A percentile compares a stretch with the other conserved stretches of the same genome.
These are phyloP conservation scores for Cordyceps cicadae DNA, from an alignment of 2,329 filamentous ascomycete species.

Conservation along the genomic window DNA sequence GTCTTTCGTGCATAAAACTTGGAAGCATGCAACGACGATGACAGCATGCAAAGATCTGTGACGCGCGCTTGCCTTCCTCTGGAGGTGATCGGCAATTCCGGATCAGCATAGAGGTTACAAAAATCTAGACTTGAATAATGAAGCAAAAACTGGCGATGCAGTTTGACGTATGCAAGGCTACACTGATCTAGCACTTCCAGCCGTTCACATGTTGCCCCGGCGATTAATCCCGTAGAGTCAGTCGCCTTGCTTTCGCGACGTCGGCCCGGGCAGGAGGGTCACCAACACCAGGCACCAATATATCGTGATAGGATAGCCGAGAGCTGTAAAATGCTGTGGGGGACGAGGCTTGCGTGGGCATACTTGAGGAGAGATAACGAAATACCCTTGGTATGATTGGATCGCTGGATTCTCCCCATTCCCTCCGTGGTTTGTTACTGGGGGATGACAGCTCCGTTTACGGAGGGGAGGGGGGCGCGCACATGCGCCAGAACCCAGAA, in stretches of 20 bases:
- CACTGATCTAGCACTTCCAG: neutral
- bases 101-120: neutral
- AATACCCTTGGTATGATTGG: neutral
- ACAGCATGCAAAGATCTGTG: neutral
- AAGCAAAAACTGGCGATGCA: neutral
- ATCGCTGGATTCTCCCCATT: neutral
- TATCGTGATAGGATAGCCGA: slow-evolving; percentile 2
- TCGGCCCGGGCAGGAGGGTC: neutral
- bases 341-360: neutral
- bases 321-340: neutral
- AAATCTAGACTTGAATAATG: neutral
- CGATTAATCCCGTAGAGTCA: neutral
- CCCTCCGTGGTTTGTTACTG: neutral
- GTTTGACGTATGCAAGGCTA: neutral
- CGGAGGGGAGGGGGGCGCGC: neutral
- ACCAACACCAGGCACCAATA: slow-evolving; percentile 1
- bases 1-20: neutral
- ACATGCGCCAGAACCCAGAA: neutral
- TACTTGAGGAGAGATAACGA: neutral
- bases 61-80: neutral
- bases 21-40: neutral
- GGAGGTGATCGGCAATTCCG: neutral
- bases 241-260: neutral
- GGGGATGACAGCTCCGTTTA: slow-evolving; percentile 2
- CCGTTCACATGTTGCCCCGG: slow-evolving; percentile 7